A percentile compares a stretch with the other conserved stretches of the same genome.
Conservation (phyloP, 441 rosid species). For the Aleurites moluccanus region DNA sequence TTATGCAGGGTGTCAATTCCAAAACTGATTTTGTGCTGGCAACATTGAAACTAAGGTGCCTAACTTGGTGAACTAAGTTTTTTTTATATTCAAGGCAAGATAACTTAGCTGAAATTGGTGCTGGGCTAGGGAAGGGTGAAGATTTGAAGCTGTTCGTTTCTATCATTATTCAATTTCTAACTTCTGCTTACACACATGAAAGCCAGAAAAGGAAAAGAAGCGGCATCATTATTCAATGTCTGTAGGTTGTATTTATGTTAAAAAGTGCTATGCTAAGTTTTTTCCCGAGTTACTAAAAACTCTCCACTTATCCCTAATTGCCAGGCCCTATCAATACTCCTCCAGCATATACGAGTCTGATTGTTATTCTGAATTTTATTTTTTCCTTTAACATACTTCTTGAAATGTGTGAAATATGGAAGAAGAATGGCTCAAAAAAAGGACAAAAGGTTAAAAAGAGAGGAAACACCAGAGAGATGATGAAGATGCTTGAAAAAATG, state of each 20-base stretch:
- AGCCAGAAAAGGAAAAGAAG: neutral
- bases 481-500: neutral
- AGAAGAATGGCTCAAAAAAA: neutral
- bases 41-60: constrained; percentile 76
- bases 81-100: neutral
- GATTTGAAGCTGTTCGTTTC: neutral
- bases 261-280: neutral
- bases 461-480: neutral
- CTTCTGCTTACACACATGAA: neutral
- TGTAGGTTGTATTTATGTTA: neutral
- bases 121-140: neutral
- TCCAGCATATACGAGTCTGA: neutral
- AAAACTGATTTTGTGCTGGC: constrained; percentile 52
- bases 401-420: neutral
- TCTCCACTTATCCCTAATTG: neutral
- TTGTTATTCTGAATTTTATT: neutral
- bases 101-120: constrained; percentile 1
- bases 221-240: neutral
- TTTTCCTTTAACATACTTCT: neutral
- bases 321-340: neutral
- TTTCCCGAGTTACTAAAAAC: neutral
- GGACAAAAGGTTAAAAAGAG: no score
- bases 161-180: neutral
- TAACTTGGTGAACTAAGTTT: constrained; percentile 6
- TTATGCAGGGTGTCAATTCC: constrained; percentile 52